Percentiles rank a stretch among this genome's conserved stretches.
Evolutionary conservation across 2,329 filamentous ascomycete species (phyloP).

Genomic region (Diaporthe helianthi): DNA sequence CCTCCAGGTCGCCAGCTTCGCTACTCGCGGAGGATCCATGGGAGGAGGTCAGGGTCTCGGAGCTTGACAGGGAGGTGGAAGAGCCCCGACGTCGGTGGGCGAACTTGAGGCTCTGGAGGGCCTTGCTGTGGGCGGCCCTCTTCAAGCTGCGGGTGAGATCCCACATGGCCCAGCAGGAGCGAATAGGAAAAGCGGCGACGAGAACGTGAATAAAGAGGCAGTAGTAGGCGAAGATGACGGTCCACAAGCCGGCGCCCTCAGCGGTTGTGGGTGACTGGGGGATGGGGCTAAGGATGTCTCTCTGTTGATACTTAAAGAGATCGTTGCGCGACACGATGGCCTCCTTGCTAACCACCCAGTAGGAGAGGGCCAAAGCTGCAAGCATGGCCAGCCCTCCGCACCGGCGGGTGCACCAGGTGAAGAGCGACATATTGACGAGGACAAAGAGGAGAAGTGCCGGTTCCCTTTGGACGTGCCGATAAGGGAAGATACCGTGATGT

Average conservation of each 20-base stretch:
- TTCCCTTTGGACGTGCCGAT: constrained; percentile 20
- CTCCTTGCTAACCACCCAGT: constrained; percentile 62
- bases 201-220: constrained; percentile 69
- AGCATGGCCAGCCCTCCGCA: constrained; percentile 64
- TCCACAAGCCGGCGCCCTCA: constrained; percentile 57
- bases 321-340: constrained; percentile 48
- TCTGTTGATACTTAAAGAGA: constrained; percentile 52
- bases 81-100: constrained; percentile 58
- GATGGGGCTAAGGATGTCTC: constrained; percentile 47
- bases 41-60: constrained; percentile 59
- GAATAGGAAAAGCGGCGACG: constrained; percentile 68
- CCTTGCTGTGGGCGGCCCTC: constrained; percentile 52
- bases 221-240: constrained; percentile 67
- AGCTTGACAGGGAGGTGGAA: constrained; percentile 62
- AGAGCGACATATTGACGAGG: constrained; percentile 55
- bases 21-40: constrained; percentile 55
- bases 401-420: constrained; percentile 61
- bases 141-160: constrained; percentile 60
- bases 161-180: constrained; percentile 68
- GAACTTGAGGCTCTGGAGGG: constrained; percentile 56
- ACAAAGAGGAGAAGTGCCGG: constrained; percentile 20
- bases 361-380: constrained; percentile 55
- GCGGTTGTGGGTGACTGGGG: constrained; percentile 43
- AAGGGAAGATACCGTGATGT: constrained; percentile 36
- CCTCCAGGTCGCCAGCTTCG: constrained; percentile 59